Evolutionary conservation across 2,329 filamentous ascomycete species (phyloP).

Genomic region (Elsinoe fawcettii): DNA sequence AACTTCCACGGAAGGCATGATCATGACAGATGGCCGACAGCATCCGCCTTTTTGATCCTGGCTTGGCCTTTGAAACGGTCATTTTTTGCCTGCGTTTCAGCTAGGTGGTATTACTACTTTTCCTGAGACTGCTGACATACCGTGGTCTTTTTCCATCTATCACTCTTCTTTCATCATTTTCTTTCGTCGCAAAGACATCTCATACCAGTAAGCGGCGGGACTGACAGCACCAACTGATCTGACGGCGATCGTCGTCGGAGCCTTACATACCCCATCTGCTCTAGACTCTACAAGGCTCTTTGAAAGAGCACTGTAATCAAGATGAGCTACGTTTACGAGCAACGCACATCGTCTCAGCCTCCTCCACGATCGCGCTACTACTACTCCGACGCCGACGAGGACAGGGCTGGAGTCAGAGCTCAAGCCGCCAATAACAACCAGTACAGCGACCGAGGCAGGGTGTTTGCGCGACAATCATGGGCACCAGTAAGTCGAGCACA

Average conservation of each 20-base stretch:
- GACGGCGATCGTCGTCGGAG: neutral
- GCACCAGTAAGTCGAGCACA: constrained; percentile 5
- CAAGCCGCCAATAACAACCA: constrained; percentile 9
- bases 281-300: neutral
- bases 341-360: constrained; percentile 17
- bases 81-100: constrained; percentile 14
- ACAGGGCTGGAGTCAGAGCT: neutral
- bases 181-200: neutral
- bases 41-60: neutral
- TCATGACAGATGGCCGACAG: constrained; percentile 7
- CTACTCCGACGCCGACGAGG: constrained; percentile 14
- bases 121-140: neutral
- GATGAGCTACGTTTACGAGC: constrained; percentile 13
- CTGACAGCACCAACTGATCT: neutral
- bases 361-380: constrained; percentile 8
- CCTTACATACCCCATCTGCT: neutral
- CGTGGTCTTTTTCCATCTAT: constrained; percentile 4
- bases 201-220: neutral
- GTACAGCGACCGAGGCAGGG: constrained; percentile 13
- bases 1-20: constrained; percentile 9
- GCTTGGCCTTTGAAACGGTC: neutral
- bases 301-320: neutral
- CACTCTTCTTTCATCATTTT: neutral
- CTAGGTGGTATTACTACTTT: constrained; percentile 2
- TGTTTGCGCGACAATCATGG: constrained; percentile 6